A percentile compares a stretch with the other conserved stretches of the same genome.
Conservation (phyloP, 78 protist species). For the Dictyostelium firmibasis region DNA sequence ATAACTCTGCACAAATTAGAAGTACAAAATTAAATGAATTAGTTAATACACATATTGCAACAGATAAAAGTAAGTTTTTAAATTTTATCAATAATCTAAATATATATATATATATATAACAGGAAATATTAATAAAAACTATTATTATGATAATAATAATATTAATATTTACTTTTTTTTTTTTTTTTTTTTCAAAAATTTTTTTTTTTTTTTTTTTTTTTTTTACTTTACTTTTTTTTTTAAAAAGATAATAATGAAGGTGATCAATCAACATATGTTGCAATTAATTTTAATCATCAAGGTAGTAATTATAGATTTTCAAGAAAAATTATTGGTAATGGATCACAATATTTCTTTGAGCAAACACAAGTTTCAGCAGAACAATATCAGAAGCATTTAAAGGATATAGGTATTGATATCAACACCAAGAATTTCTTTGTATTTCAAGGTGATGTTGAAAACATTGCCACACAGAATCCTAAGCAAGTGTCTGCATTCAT, state of each 20-base stretch:
- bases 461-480: conserved; percentile 89
- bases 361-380: neutral
- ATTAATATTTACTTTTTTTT: neutral
- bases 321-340: conserved; percentile 32
- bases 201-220: no score
- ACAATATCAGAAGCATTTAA: conserved; percentile 73
- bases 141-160: neutral
- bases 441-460: conserved; percentile 96
- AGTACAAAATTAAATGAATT: conserved; percentile 73
- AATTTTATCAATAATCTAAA: no score
- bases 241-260: neutral
- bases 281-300: neutral
- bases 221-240: no score
- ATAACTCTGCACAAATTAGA: conserved; percentile 86
- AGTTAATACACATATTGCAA: neutral
- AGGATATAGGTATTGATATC: conserved; percentile 60
- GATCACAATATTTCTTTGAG: conserved; percentile 6
- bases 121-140: no score
- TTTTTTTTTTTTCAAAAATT: neutral
- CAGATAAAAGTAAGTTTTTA: neutral
- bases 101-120: neutral
- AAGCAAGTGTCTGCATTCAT: conserved; percentile 91
- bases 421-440: conserved; percentile 94
- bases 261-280: conserved; percentile 8
- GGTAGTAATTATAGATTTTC: conserved; percentile 7